Base-by-base conservation (phyloP, 1,139 yeast species). In the Candida anutae region DNA sequence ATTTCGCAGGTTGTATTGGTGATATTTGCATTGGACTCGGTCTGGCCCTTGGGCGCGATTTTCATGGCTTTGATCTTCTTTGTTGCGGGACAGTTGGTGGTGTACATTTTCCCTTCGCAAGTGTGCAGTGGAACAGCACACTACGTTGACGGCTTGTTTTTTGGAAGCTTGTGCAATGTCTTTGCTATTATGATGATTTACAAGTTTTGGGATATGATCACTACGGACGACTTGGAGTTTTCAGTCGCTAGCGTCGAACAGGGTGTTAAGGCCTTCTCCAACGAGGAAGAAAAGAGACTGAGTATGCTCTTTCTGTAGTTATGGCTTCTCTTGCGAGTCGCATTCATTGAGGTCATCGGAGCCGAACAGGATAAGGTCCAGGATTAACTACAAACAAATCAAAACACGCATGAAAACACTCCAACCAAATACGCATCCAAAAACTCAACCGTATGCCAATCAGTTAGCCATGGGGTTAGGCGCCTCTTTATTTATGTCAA, bases 151-250 rank as follows among this genome's bases (percentile, higher is more conserved):
- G 97, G 97, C 1, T 55, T 85, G 19, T 81, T 88, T 50, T 83
- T 88, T 46, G 94, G 88, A 15, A 70, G 93, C 19, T 46, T 84
- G 25, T 75, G 94, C 47, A 84, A 83, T 49, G 52, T 85, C 28
- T 82, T 85, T 45, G 70, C 94, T 5, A 62, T 81, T 31, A 87
- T 90, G 95, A 88, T 90, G 97, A 65, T 88, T 32, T 88, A 87
- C 62, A 88, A 90, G 56, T 84, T 77, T 43, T 90, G 97, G 96
- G 96, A 88, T 46, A 83, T 85, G 74, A 80, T 90, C 30, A 90
- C 97, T n/a, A 75, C 78, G 34, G 97, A 90, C 47, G 97, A 90
- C 52, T 74, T 88, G 46, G 98, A 90, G 56, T 90, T 90, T 53
- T 76, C 90, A 28, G 94, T 85, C 29, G 70, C 71, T 12, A 57